Conservation (phyloP, 768 basidiomycete genomes). For the Suillus bovinus region DNA sequence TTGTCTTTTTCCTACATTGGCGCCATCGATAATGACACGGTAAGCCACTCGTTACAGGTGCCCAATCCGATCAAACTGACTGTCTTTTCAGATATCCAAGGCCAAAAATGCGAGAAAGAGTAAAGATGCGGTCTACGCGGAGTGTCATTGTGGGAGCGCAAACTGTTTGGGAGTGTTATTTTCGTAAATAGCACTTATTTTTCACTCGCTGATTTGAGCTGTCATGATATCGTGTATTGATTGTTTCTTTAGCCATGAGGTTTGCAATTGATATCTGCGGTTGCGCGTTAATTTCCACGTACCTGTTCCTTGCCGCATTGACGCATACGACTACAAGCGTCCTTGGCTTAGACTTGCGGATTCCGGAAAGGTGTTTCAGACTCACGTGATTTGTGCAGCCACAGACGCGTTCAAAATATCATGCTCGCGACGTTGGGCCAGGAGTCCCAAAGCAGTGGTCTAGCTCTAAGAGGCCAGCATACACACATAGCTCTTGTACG, state of each 20-base stretch:
- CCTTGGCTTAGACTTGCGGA: not conserved
- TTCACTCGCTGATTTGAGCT: not conserved
- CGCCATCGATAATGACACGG: slow-evolving; percentile 40
- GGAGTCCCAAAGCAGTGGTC: too few species aligned
- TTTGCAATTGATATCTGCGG: not conserved
- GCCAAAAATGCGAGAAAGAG: slow-evolving; percentile 10
- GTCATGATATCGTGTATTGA: not conserved
- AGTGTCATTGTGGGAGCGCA: slow-evolving; percentile 51
- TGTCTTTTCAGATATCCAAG: slow-evolving; percentile 9
- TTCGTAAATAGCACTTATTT: slow-evolving; percentile 17
- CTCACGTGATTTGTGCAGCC: not conserved
- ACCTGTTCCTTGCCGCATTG: not conserved
- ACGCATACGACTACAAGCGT: not conserved
- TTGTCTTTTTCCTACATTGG: slow-evolving; percentile 79
- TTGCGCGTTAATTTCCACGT: not conserved
- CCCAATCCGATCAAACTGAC: not conserved
- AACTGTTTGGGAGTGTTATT: slow-evolving; percentile 49
- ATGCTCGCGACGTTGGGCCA: not conserved
- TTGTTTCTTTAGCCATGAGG: not conserved
- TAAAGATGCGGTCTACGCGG: slow-evolving; percentile 46
- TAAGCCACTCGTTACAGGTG: not conserved
- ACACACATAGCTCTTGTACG: too few species aligned
- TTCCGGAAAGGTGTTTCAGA: not conserved
- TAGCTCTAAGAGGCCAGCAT: too few species aligned
- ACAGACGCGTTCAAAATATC: not conserved